phyloP scores from a whole-genome alignment of 345 rosid genomes.

The Euphorbia lathyris region DNA sequence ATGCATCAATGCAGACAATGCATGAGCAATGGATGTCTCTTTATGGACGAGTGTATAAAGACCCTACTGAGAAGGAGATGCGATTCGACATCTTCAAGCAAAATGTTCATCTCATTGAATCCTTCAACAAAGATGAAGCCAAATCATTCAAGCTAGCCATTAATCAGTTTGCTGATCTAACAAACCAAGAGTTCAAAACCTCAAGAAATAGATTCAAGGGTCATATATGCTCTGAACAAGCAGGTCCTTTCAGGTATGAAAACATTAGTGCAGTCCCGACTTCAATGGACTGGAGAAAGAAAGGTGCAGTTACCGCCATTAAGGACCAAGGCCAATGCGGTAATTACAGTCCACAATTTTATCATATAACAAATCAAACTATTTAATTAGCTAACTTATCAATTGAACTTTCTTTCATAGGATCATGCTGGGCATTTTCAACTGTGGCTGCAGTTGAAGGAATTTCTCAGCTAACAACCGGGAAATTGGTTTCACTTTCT shows the following conservation, averaged over 20 bases:
- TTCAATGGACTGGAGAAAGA: constrained; percentile 18
- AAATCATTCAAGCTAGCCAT: constrained; percentile 37
- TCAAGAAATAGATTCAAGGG: constrained; percentile 32
- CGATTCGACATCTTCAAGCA: constrained; percentile 30
- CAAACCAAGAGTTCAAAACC: constrained; percentile 43
- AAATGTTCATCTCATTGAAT: constrained; percentile 20
- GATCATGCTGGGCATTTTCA: constrained; percentile 55
- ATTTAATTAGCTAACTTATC: background rate
- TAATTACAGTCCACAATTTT: background rate
- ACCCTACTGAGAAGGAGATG: constrained; percentile 20
- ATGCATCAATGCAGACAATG: background rate
- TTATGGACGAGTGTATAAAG: constrained; percentile 14
- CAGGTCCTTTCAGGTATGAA: constrained; percentile 3
- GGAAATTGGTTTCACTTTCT: constrained; percentile 35
- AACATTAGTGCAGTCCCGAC: constrained; percentile 6
- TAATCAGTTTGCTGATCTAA: constrained; percentile 21
- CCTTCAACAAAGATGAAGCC: constrained; percentile 24
- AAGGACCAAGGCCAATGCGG: constrained; percentile 22
- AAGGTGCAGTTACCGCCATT: constrained; percentile 15
- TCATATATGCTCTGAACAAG: no score
- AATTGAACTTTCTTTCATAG: constrained; percentile 10
- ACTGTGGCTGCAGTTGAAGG: constrained; percentile 52
- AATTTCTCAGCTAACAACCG: constrained; percentile 20
- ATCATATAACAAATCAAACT: no score
- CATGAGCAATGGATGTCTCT: constrained; percentile 11